A percentile compares a stretch with the other conserved stretches of the same genome.
Conservation (phyloP, 169 alveolate species). For the Eimeria tenella region DNA sequence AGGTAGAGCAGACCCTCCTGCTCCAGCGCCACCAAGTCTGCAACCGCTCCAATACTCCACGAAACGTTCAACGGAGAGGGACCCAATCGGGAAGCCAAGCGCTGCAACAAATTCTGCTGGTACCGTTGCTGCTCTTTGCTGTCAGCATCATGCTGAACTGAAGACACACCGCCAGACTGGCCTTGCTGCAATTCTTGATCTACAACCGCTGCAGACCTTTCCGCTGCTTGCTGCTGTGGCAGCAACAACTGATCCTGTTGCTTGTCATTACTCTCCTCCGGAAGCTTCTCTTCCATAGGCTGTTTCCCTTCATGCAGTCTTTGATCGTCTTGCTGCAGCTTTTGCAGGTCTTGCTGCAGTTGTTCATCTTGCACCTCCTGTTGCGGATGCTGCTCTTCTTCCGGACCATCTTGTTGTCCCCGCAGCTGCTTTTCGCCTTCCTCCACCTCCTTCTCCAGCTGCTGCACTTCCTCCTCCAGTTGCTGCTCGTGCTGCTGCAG, state of each 20-base stretch:
- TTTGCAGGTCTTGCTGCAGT: background rate
- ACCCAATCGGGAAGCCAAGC: background rate
- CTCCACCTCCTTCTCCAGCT: slow-evolving; percentile 4
- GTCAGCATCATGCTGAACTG: background rate
- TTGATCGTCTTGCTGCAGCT: background rate
- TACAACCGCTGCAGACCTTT: slow-evolving; percentile 4
- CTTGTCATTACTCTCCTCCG: background rate
- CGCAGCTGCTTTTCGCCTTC: background rate
- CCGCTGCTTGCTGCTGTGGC: background rate
- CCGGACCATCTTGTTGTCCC: background rate
- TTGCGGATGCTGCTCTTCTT: background rate
- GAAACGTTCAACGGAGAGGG: background rate
- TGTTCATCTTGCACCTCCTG: background rate
- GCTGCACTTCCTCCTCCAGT: background rate
- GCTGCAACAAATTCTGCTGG: slow-evolving; percentile 13
- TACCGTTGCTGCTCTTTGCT: background rate
- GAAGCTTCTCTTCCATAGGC: background rate
- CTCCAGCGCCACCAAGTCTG: slow-evolving; percentile 34
- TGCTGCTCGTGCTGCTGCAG: background rate
- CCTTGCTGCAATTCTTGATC: slow-evolving; percentile 14
- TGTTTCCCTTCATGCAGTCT: background rate
- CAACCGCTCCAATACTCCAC: slow-evolving; percentile 16
- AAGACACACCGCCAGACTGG: background rate
- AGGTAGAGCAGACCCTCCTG: slow-evolving; percentile 36
- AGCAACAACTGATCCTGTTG: background rate